phyloP scores from a whole-genome alignment of 208 protist genomes.

The Trypanosoma vivax region DNA sequence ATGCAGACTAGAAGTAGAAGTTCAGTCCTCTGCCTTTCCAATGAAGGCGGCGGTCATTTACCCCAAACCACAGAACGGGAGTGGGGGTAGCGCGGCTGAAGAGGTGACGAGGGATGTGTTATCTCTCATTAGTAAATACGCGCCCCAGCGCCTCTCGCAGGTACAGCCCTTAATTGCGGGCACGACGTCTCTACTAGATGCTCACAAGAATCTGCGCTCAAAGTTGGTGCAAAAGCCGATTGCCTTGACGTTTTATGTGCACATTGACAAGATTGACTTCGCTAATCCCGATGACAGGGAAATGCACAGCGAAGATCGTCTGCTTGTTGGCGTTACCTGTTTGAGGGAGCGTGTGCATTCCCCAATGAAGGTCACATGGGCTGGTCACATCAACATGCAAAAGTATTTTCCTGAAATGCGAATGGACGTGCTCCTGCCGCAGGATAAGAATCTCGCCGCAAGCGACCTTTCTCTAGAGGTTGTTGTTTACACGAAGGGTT shows the following conservation, averaged over 20 bases:
- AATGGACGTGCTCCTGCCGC: slow-evolving; percentile 17
- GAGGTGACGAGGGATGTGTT: slow-evolving; percentile 64
- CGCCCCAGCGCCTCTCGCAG: slow-evolving; percentile 36
- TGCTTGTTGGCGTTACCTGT: slow-evolving; percentile 39
- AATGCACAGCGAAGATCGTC: slow-evolving; percentile 29
- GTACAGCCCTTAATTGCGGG: slow-evolving; percentile 70
- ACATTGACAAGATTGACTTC: slow-evolving; percentile 56
- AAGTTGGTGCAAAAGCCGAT: slow-evolving; percentile 35
- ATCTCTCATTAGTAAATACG: slow-evolving; percentile 62
- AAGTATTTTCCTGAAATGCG: slow-evolving; percentile 29
- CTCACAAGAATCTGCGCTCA: slow-evolving; percentile 58
- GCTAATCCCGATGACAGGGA: slow-evolving; percentile 20
- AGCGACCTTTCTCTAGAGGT: slow-evolving; percentile 13
- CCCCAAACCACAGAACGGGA: slow-evolving; percentile 9
- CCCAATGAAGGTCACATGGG: slow-evolving; percentile 27
- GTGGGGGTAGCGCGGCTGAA: slow-evolving; percentile 8
- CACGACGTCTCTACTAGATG: slow-evolving; percentile 42
- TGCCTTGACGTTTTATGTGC: slow-evolving; percentile 60
- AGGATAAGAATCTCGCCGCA: neutral
- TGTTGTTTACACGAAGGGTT: slow-evolving; percentile 2
- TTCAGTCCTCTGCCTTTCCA: slow-evolving; percentile 72
- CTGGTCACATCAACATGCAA: slow-evolving; percentile 17
- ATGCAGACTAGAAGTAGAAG: slow-evolving; percentile 50
- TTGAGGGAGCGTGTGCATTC: slow-evolving; percentile 34
- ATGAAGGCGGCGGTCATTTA: slow-evolving; percentile 40